Percentiles rank a stretch among this genome's conserved stretches.
These are phyloP conservation scores for Curvularia eragrostidis DNA, from an alignment of 2,329 filamentous ascomycete species.

Conservation along the genomic window DNA sequence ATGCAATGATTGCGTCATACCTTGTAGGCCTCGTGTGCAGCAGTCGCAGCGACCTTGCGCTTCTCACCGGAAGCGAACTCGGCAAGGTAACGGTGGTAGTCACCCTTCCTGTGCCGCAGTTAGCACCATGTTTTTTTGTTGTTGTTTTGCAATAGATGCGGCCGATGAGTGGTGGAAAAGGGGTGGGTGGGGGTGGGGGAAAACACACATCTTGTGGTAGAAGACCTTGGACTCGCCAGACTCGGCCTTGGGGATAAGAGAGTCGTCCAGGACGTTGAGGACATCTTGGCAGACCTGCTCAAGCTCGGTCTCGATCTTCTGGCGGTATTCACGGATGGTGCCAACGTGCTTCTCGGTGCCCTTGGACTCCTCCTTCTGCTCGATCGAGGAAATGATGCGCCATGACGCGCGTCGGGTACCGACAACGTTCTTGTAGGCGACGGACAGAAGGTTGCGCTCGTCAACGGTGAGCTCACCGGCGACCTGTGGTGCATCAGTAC, in stretches of 20 bases:
- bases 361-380: slow-evolving; percentile 99
- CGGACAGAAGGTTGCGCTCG: slow-evolving; percentile 89
- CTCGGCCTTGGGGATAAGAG: slow-evolving; percentile 93
- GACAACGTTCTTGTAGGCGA: slow-evolving; percentile 99
- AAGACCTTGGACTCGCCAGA: slow-evolving; percentile 99
- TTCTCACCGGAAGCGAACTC: slow-evolving; percentile 94
- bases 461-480: slow-evolving; percentile 72
- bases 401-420: slow-evolving; percentile 97
- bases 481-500: slow-evolving; percentile 56
- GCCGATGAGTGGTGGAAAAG: background rate
- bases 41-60: slow-evolving; percentile 85
- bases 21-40: slow-evolving; percentile 97
- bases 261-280: slow-evolving; percentile 90
- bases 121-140: slow-evolving; percentile 22
- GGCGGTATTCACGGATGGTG: slow-evolving; percentile 95
- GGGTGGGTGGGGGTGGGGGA: no score
- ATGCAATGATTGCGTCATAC: slow-evolving; percentile 59
- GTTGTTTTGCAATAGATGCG: background rate
- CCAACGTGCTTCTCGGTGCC: slow-evolving; percentile 92
- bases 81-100: slow-evolving; percentile 94
- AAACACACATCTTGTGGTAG: slow-evolving; percentile 98
- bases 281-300: slow-evolving; percentile 99
- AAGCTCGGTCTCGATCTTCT: slow-evolving; percentile 97
- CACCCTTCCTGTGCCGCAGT: slow-evolving; percentile 76
- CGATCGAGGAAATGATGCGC: slow-evolving; percentile 99